A percentile compares a stretch with the other conserved stretches of the same genome.
Evolutionary conservation across 1,139 yeast genomes (phyloP).

Genomic region (Debaryomyces robertsiae): DNA sequence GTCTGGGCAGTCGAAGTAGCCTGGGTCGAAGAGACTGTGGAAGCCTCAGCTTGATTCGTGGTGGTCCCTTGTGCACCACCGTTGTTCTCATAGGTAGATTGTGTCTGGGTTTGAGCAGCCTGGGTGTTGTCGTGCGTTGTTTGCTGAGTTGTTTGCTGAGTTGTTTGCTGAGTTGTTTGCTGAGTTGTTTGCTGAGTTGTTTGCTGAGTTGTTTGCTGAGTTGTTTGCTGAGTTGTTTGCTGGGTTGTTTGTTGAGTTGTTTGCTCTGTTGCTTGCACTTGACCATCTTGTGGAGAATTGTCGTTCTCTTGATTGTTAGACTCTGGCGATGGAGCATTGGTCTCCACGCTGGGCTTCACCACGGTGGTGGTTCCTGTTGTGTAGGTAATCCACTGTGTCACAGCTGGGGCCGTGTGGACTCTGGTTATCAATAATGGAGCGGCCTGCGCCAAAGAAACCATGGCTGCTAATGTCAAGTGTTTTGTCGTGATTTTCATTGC

Average conservation of each 20-base stretch:
- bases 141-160: constrained; percentile 1
- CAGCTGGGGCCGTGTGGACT: constrained; percentile 34
- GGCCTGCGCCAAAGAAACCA: constrained; percentile 29
- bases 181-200: constrained; percentile 5
- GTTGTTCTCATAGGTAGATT: constrained; percentile 14
- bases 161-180: not conserved
- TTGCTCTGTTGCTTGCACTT: constrained; percentile 1
- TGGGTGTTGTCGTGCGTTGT: not conserved
- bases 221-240: constrained; percentile 1
- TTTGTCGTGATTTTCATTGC: constrained; percentile 18
- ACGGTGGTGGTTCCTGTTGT: constrained; percentile 21
- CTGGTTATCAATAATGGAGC: constrained; percentile 33
- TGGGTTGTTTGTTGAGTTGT: constrained; percentile 6
- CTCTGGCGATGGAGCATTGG: constrained; percentile 14
- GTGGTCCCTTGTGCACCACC: not conserved
- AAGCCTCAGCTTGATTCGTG: constrained; percentile 18
- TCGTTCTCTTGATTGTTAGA: constrained; percentile 11
- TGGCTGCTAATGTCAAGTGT: constrained; percentile 17
- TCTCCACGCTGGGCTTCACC: constrained; percentile 13
- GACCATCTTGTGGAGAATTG: not conserved
- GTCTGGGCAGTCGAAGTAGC: constrained; percentile 9
- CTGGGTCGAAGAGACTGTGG: constrained; percentile 16
- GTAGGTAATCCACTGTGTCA: constrained; percentile 28
- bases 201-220: not conserved
- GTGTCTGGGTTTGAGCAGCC: constrained; percentile 12